These are phyloP conservation scores for Pseudevernia furfuracea DNA, from an alignment of 495 filamentous ascomycete genomes.

Conservation along the genomic window DNA sequence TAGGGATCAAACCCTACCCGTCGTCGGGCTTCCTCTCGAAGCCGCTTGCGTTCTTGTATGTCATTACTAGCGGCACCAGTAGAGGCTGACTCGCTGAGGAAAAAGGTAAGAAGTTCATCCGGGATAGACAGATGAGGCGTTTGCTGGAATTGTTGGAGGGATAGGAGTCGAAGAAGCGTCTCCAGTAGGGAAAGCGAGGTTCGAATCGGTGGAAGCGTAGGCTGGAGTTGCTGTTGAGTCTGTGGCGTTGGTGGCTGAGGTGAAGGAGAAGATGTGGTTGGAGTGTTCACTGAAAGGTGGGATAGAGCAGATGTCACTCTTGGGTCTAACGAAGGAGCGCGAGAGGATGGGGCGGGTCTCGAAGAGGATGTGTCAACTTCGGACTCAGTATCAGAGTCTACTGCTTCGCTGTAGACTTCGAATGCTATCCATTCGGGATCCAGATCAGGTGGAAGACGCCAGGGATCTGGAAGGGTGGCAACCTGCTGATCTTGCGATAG, in stretches of 20 bases:
- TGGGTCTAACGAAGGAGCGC: slow-evolving; percentile 34
- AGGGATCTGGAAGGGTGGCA: slow-evolving; percentile 34
- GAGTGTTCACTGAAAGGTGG: slow-evolving; percentile 22
- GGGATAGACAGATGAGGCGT: slow-evolving; percentile 83
- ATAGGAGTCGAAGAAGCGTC: slow-evolving; percentile 82
- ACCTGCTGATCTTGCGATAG: background rate
- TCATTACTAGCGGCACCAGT: slow-evolving; percentile 65
- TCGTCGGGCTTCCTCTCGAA: slow-evolving; percentile 63
- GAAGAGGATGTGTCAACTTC: slow-evolving; percentile 38
- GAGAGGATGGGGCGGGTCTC: slow-evolving; percentile 11
- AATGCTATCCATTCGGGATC: slow-evolving; percentile 96
- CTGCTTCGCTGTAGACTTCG: slow-evolving; percentile 69
- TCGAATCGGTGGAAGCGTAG: slow-evolving; percentile 45
- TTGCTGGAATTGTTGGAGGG: slow-evolving; percentile 96
- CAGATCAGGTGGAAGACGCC: slow-evolving; percentile 67
- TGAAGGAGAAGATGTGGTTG: slow-evolving; percentile 30
- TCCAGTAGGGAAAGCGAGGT: slow-evolving; percentile 91
- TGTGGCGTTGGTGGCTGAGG: slow-evolving; percentile 36
- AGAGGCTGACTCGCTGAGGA: slow-evolving; percentile 71
- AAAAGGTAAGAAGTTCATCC: slow-evolving; percentile 93
- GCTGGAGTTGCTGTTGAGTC: slow-evolving; percentile 34
- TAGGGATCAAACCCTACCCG: slow-evolving; percentile 90
- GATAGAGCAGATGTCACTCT: slow-evolving; percentile 38
- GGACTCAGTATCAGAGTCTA: slow-evolving; percentile 52
- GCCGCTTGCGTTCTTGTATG: slow-evolving; percentile 58